These are phyloP conservation scores for Botrytis fragariae DNA, from an alignment of 2,329 filamentous ascomycete species.

Conservation along the genomic window DNA sequence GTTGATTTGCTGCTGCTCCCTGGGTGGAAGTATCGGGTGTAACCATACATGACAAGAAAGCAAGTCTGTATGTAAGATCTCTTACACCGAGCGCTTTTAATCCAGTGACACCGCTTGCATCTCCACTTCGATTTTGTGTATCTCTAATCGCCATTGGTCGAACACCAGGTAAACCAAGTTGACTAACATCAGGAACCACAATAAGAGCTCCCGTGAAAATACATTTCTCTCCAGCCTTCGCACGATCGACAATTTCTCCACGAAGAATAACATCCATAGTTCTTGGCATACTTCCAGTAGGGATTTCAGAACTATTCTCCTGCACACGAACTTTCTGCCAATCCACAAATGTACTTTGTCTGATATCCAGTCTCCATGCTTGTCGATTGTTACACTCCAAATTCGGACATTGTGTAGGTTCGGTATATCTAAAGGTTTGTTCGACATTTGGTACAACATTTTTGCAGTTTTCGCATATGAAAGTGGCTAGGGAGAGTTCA, in stretches of 20 bases:
- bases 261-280: constrained; percentile 97
- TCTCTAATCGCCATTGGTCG: constrained; percentile 82
- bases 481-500: constrained; percentile 88
- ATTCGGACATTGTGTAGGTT: constrained; percentile 94
- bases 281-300: constrained; percentile 95
- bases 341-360: constrained; percentile 95
- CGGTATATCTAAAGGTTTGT: constrained; percentile 96
- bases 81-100: constrained; percentile 91
- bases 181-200: constrained; percentile 94
- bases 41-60: constrained; percentile 97
- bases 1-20: constrained; percentile 69
- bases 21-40: constrained; percentile 81
- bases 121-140: constrained; percentile 72
- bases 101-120: constrained; percentile 79
- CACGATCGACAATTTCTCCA: constrained; percentile 95
- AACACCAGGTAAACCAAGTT: constrained; percentile 84
- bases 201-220: constrained; percentile 96
- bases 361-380: constrained; percentile 95
- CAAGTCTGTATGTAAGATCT: constrained; percentile 90
- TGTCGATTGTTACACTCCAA: constrained; percentile 79
- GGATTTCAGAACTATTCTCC: constrained; percentile 97
- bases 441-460: constrained; percentile 86
- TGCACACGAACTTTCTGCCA: constrained; percentile 99
- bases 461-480: constrained; percentile 85
- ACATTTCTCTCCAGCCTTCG: constrained; percentile 97